phyloP scores from a whole-genome alignment of 164 flowering plant genomes.

The Annona squamosa region DNA sequence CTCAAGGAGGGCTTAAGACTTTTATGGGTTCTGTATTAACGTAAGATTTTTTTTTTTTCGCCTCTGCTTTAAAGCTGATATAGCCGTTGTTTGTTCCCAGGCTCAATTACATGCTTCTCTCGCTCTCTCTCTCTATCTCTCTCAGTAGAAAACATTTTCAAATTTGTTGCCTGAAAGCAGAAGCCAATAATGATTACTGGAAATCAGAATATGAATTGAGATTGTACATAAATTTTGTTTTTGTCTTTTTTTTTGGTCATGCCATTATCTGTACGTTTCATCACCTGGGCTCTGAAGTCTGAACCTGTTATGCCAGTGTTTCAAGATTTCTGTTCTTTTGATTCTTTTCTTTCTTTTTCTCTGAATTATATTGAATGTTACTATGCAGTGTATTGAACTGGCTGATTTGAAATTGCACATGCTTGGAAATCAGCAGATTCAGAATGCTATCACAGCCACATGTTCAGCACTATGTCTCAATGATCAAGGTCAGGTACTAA shows the following conservation, averaged over 20 bases:
- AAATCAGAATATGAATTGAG: too few species aligned
- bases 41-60: background rate
- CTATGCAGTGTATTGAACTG: slow-evolving; percentile 55
- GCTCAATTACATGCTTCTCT: too few species aligned
- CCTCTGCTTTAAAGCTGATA: background rate
- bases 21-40: background rate
- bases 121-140: too few species aligned
- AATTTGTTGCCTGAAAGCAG: too few species aligned
- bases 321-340: too few species aligned
- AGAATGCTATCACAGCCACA: slow-evolving; percentile 79
- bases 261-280: too few species aligned
- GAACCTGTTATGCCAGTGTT: background rate
- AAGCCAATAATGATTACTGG: too few species aligned
- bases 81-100: background rate
- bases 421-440: slow-evolving; percentile 91
- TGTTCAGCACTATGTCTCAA: slow-evolving; percentile 74
- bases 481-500: slow-evolving; percentile 40
- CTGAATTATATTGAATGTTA: background rate
- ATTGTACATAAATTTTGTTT: too few species aligned
- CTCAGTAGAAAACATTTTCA: too few species aligned
- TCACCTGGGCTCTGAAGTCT: too few species aligned
- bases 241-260: too few species aligned
- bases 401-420: slow-evolving; percentile 43
- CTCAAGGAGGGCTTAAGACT: background rate
- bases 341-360: background rate